Base-by-base conservation (phyloP, 169 alveolate genomes). In the Neospora caninum region DNA sequence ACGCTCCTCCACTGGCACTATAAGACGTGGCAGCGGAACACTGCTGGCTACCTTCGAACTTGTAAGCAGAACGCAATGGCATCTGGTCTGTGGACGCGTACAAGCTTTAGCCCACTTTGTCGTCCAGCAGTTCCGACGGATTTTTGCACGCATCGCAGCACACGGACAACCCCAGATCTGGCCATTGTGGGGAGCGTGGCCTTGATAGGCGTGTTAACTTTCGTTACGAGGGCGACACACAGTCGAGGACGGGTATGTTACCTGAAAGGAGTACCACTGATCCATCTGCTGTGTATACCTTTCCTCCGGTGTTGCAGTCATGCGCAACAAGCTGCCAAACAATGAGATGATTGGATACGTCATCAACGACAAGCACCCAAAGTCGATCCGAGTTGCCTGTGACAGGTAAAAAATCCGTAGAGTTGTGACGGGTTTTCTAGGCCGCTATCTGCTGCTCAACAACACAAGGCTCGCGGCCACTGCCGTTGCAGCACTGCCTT, bases 331-430 rank as follows among this genome's bases (percentile, higher is more conserved):
- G 82, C 96, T 97, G 83, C 98, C 99, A 18, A 96, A 96, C 94
- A 97, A 97, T 87, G 99, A 97, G 94, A 96, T 97, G 95, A 93
- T 96, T 83, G 99, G 99, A 36, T 98, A 97, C 94, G 99, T 98
- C 87, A 97, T 98, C 93, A 98, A 98, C 95, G 99, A 98, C 96
- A 98, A 98, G 92, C 99, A 98, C 93, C 99, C 99, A 39, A 98
- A 97, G 92, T 93, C 98, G 64, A 97, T 98, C 84, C 95, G 99
- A 78, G 99, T 98, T 42, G 98, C 98, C 80, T 97, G 99, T 53
- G 99, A 97, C 93, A 95, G 98, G 98, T 97, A 82, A 7, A 70
- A 34, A 38, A 31, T 43, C 53, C 25, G 34, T 22, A 27, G 18
- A 4, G 27, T 31, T 43, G 39, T 34, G 49, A 49, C 39, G 41